Percentiles rank a stretch among this genome's conserved stretches.
These are phyloP conservation scores for Gliomastix tumulicola DNA, from an alignment of 2,329 filamentous ascomycete species.

Conservation along the genomic window DNA sequence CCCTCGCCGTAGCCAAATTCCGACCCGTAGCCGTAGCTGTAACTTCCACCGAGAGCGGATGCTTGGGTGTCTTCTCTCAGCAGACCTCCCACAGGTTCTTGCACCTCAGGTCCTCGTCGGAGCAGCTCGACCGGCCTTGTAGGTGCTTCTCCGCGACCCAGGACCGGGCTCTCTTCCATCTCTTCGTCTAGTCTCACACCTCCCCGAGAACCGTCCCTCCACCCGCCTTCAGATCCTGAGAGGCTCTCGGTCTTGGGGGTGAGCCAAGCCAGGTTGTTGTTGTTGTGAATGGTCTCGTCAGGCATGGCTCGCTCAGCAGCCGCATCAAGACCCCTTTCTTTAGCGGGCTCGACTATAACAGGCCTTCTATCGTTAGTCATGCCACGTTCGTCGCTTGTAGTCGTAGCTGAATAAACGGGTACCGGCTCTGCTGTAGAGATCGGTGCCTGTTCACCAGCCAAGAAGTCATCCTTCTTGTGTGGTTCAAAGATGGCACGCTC, in stretches of 20 bases:
- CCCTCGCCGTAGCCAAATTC: conserved; percentile 22
- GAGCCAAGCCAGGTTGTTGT: conserved; percentile 7
- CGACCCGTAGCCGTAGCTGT: conserved; percentile 12
- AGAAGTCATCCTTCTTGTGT: no score
- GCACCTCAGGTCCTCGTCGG: conserved; percentile 18
- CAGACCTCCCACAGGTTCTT: conserved; percentile 18
- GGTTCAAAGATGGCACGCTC: no score
- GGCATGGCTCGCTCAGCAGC: no score
- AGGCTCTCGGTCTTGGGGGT: conserved; percentile 9
- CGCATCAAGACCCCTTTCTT: no score
- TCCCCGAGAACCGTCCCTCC: conserved; percentile 14
- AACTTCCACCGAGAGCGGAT: conserved; percentile 8
- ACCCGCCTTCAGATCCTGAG: conserved; percentile 11
- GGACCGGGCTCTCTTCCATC: conserved; percentile 28
- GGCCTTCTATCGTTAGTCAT: no score
- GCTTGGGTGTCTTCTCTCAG: conserved; percentile 20
- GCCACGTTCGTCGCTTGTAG: no score
- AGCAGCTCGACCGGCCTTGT: conserved; percentile 17
- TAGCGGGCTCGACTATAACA: no score
- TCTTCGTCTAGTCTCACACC: conserved; percentile 15
- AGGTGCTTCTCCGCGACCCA: conserved; percentile 16
- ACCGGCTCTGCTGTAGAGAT: no score
- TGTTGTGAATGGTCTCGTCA: no score
- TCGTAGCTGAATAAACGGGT: no score
- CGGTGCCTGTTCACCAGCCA: no score